phyloP scores from a whole-genome alignment of 495 filamentous ascomycete species.

The Ramalina intermedia region DNA sequence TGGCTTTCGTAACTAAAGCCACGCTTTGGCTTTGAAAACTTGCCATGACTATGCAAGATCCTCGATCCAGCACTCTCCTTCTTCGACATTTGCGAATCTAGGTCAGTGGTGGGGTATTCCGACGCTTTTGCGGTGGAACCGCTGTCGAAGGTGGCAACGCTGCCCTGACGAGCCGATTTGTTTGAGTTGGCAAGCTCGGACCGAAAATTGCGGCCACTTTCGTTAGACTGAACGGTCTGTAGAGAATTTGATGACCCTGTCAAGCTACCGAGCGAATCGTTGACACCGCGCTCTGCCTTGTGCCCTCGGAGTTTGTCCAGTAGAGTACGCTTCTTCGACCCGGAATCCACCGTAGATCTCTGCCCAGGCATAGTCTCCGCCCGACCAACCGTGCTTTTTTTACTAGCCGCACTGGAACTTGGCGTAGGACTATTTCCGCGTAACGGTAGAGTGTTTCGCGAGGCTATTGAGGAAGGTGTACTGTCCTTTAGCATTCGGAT shows the following conservation, averaged over 20 bases:
- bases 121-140: constrained; percentile 14
- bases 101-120: constrained; percentile 9
- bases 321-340: constrained; percentile 48
- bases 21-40: constrained; percentile 30
- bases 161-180: constrained; percentile 28
- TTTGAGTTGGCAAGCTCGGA: constrained; percentile 34
- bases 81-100: constrained; percentile 13
- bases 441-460: constrained; percentile 31
- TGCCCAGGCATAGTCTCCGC: constrained; percentile 35
- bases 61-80: constrained; percentile 10
- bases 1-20: constrained; percentile 42
- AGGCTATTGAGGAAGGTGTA: constrained; percentile 31
- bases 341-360: constrained; percentile 39
- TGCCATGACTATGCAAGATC: constrained; percentile 16
- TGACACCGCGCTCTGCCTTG: constrained; percentile 32
- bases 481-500: constrained; percentile 34
- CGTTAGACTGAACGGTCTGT: constrained; percentile 22
- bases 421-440: constrained; percentile 66
- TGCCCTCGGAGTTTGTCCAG: constrained; percentile 48
- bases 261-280: constrained; percentile 38
- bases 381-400: constrained; percentile 32
- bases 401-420: constrained; percentile 32
- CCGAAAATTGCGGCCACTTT: constrained; percentile 28
- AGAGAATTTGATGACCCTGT: constrained; percentile 40
- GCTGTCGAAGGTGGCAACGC: constrained; percentile 19